phyloP scores from a whole-genome alignment of 352 stramenopile species.

The Peronospora belbahrii region DNA sequence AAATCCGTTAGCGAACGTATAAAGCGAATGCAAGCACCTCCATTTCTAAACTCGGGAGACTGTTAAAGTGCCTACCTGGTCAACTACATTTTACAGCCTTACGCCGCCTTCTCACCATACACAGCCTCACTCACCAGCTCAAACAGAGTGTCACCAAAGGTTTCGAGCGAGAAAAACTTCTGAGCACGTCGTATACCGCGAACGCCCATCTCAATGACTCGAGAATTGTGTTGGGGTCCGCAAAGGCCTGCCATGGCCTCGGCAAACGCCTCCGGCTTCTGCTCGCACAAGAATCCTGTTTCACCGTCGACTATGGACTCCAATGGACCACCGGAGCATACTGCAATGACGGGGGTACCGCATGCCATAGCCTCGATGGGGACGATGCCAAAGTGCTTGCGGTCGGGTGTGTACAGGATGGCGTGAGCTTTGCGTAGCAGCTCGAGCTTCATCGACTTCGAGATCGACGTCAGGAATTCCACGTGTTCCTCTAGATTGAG shows the following conservation, averaged over 20 bases:
- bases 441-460: constrained; percentile 77
- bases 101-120: constrained; percentile 25
- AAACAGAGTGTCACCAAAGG: constrained; percentile 59
- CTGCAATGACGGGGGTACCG: constrained; percentile 90
- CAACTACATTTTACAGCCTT: not conserved
- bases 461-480: constrained; percentile 86
- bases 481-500: constrained; percentile 55
- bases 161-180: constrained; percentile 64
- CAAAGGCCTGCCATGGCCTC: constrained; percentile 56
- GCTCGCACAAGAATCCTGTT: constrained; percentile 78
- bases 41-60: constrained; percentile 6
- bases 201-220: constrained; percentile 38
- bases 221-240: constrained; percentile 17
- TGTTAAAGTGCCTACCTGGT: not conserved
- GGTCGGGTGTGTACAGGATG: constrained; percentile 94
- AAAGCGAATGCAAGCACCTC: constrained; percentile 9
- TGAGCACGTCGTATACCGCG: constrained; percentile 44
- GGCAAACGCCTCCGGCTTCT: constrained; percentile 48
- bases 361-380: constrained; percentile 97
- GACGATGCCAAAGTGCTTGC: constrained; percentile 99
- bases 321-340: constrained; percentile 91
- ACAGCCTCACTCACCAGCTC: constrained; percentile 35
- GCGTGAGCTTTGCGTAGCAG: constrained; percentile 81
- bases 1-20: constrained; percentile 20
- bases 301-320: constrained; percentile 91